Evolutionary conservation across 805 yeast species (phyloP).

Genomic region (Saccharomycopsis fermentans): DNA sequence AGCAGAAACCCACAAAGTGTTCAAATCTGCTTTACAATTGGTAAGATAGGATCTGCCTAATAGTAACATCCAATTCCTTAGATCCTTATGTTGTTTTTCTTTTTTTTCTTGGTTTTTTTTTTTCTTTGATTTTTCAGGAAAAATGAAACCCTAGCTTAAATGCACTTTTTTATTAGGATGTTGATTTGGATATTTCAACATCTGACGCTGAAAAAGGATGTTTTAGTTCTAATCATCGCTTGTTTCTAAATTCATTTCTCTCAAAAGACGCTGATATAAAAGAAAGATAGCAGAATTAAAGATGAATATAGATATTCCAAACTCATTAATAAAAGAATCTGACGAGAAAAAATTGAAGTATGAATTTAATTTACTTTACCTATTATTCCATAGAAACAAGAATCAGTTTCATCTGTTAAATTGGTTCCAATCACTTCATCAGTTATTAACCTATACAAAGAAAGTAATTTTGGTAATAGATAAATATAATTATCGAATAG

Average conservation of each 20-base stretch:
- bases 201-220: too few relatives aligned
- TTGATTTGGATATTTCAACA: too few relatives aligned
- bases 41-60: too few relatives aligned
- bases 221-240: too few relatives aligned
- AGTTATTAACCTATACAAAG: constrained; percentile 30
- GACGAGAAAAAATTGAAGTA: not conserved
- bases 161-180: not conserved
- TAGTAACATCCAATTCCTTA: too few relatives aligned
- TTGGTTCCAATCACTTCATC: constrained; percentile 43
- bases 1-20: too few relatives aligned
- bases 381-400: constrained; percentile 38
- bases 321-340: not conserved
- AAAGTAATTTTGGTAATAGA: not conserved
- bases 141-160: not conserved
- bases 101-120: not conserved
- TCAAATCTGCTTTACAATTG: too few relatives aligned
- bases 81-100: too few relatives aligned
- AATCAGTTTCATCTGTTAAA: constrained; percentile 41
- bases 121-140: not conserved
- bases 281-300: not conserved
- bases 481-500: not conserved
- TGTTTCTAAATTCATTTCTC: too few relatives aligned
- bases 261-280: too few relatives aligned
- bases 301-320: not conserved
- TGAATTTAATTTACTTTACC: constrained; percentile 38